Evolutionary conservation across 208 protist species (phyloP).

Genomic region (Crithidia acanthocephali): DNA sequence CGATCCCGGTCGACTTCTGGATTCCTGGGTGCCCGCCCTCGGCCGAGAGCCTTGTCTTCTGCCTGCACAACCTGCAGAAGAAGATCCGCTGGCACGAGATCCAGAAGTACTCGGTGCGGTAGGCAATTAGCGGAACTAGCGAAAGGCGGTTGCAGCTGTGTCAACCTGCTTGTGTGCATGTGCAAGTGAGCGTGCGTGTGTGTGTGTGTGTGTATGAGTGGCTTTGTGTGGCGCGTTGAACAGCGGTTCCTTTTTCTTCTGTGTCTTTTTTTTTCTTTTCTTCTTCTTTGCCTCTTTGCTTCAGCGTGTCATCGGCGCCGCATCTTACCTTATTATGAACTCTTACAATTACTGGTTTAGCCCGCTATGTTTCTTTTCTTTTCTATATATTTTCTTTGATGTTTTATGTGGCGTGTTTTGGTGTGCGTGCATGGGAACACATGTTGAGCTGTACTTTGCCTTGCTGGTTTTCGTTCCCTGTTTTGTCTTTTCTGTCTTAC

Average conservation of each 20-base stretch:
- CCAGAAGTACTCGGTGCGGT: slow-evolving; percentile 90
- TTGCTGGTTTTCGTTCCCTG: no score
- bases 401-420: not conserved
- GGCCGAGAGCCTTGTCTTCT: slow-evolving; percentile 93
- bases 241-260: not conserved
- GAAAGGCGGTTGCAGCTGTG: not conserved
- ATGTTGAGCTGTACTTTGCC: not conserved
- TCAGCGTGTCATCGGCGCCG: not conserved
- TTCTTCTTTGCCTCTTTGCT: slow-evolving; percentile 8
- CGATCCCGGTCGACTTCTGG: slow-evolving; percentile 99
- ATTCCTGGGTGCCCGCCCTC: slow-evolving; percentile 99
- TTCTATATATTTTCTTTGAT: not conserved
- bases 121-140: slow-evolving; percentile 13
- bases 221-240: no score
- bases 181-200: not conserved
- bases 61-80: slow-evolving; percentile 92
- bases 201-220: not conserved
- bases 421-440: not conserved
- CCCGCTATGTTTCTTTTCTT: not conserved
- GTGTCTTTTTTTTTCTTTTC: slow-evolving; percentile 13
- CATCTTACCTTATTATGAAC: not conserved
- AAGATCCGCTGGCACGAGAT: slow-evolving; percentile 95
- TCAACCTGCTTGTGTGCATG: not conserved
- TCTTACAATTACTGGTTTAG: slow-evolving; percentile 6
- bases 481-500: no score